A percentile compares a stretch with the other conserved stretches of the same genome.
These are phyloP conservation scores for Monilinia laxa DNA, from an alignment of 2,329 filamentous ascomycete species.

Conservation along the genomic window DNA sequence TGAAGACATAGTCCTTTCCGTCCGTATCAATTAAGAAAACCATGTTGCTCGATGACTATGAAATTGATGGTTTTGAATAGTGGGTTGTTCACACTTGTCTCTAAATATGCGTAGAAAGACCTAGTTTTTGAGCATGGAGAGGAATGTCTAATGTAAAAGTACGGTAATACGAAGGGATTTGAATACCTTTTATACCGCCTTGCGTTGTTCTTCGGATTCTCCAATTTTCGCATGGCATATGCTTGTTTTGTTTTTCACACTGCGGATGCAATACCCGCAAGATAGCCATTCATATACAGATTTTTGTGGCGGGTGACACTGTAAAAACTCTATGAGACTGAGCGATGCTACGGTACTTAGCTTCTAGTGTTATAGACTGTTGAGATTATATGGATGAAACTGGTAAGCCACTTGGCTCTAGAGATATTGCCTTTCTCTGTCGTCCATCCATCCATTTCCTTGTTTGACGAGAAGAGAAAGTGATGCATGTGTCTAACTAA, in stretches of 20 bases:
- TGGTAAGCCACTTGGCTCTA: background rate
- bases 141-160: background rate
- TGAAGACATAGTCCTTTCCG: conserved; percentile 25
- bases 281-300: background rate
- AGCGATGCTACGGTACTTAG: no score
- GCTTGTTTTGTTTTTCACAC: background rate
- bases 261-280: background rate
- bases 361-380: background rate
- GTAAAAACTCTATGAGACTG: no score
- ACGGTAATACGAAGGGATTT: background rate
- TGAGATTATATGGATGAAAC: background rate
- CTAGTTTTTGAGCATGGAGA: background rate
- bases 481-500: no score
- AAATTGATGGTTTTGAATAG: background rate
- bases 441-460: background rate
- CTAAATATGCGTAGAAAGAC: background rate
- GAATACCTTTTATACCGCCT: background rate
- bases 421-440: no score
- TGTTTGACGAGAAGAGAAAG: background rate
- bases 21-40: conserved; percentile 27
- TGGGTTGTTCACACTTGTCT: background rate
- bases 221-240: background rate
- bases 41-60: conserved; percentile 23
- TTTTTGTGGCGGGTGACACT: background rate
- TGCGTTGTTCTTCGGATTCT: background rate